These are phyloP conservation scores for Inonotus hispidus DNA, from an alignment of 1,284 basidiomycete species.

Conservation along the genomic window DNA sequence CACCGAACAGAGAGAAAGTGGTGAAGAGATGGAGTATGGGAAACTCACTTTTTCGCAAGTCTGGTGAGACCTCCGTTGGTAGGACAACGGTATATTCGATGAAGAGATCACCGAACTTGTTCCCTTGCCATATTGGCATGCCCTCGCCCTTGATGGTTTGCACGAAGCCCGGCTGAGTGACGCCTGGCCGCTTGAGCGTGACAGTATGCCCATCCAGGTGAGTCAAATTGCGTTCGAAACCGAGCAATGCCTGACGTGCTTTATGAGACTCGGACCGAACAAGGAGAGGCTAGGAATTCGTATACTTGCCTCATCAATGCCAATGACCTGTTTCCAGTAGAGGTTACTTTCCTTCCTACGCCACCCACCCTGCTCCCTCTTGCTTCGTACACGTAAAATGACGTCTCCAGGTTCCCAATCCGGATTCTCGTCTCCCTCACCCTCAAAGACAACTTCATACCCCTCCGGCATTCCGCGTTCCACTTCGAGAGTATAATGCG, in stretches of 20 bases:
- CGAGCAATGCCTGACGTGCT: constrained; percentile 60
- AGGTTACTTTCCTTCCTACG: constrained; percentile 82
- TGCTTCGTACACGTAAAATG: constrained; percentile 74
- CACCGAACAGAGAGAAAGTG: constrained; percentile 11
- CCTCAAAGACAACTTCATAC: constrained; percentile 86
- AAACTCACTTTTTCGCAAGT: constrained; percentile 63
- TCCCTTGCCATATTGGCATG: constrained; percentile 70
- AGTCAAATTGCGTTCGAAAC: constrained; percentile 80
- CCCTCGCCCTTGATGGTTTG: constrained; percentile 84
- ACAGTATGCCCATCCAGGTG: constrained; percentile 88
- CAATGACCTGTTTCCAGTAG: constrained; percentile 86
- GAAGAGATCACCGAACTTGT: constrained; percentile 76
- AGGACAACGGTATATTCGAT: constrained; percentile 90
- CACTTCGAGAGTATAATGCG: constrained; percentile 77
- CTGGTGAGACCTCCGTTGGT: constrained; percentile 62
- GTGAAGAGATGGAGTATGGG: constrained; percentile 21
- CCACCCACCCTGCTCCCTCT: constrained; percentile 73
- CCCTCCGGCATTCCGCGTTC: constrained; percentile 88
- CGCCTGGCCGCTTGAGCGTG: constrained; percentile 61
- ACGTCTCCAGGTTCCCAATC: constrained; percentile 94
- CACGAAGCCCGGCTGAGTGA: constrained; percentile 91
- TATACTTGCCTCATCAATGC: constrained; percentile 73
- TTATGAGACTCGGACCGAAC: constrained; percentile 10
- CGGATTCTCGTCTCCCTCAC: constrained; percentile 89
- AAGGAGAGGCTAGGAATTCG: background rate